Percentiles rank a stretch among this genome's conserved stretches.
These are phyloP conservation scores for Setomelanomma holmii DNA, from an alignment of 2,329 filamentous ascomycete species.

Conservation along the genomic window DNA sequence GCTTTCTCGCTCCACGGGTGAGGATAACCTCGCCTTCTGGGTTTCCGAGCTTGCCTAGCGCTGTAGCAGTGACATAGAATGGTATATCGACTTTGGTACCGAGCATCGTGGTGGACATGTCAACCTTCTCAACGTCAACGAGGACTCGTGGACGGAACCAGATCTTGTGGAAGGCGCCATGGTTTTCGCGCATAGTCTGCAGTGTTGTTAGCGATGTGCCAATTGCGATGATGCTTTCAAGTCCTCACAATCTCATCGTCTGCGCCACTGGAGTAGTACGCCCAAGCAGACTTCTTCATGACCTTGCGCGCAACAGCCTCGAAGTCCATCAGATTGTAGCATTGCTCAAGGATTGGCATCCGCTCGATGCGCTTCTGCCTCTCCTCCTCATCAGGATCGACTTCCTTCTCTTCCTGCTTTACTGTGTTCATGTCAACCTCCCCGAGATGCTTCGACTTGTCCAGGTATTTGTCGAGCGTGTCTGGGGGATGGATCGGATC, in stretches of 20 bases:
- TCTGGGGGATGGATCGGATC: constrained; percentile 59
- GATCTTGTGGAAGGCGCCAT: constrained; percentile 94
- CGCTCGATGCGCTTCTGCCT: constrained; percentile 69
- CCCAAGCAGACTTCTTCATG: constrained; percentile 98
- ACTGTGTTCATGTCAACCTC: constrained; percentile 48
- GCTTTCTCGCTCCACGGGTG: constrained; percentile 81
- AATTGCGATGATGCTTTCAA: background rate
- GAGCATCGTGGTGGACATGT: constrained; percentile 92
- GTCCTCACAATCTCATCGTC: constrained; percentile 82
- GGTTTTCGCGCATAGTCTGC: constrained; percentile 93
- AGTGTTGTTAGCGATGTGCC: constrained; percentile 16
- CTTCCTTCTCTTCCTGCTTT: constrained; percentile 42
- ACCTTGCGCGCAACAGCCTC: constrained; percentile 85
- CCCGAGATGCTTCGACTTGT: constrained; percentile 51
- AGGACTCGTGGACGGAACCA: constrained; percentile 93
- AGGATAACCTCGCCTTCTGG: constrained; percentile 93
- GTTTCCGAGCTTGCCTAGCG: constrained; percentile 91
- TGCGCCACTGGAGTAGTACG: constrained; percentile 93
- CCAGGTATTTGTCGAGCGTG: constrained; percentile 54
- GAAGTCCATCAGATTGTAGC: constrained; percentile 72
- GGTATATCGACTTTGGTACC: constrained; percentile 83
- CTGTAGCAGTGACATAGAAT: constrained; percentile 96
- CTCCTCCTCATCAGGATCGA: constrained; percentile 71
- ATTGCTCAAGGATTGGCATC: constrained; percentile 55
- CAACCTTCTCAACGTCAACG: constrained; percentile 86